Evolutionary conservation across 2,329 filamentous ascomycete species (phyloP).

Genomic region (Aschersonia sp.): DNA sequence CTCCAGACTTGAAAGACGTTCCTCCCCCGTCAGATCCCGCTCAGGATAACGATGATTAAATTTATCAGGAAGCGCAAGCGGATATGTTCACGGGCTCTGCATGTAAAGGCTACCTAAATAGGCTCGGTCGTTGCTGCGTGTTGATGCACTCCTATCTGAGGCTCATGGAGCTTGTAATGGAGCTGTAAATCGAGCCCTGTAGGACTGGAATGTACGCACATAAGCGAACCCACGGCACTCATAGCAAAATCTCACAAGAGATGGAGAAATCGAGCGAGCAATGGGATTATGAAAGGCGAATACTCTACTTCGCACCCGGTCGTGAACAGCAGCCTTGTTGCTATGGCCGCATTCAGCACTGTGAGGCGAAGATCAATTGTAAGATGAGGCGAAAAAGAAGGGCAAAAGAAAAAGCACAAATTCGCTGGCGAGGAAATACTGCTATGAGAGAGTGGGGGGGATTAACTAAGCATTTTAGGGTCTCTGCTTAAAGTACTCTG

Average conservation of each 20-base stretch:
- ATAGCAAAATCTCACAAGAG: slow-evolving; percentile 6
- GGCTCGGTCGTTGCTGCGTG: no score
- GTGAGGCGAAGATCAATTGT: slow-evolving; percentile 29
- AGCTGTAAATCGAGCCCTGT: not conserved
- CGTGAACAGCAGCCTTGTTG: slow-evolving; percentile 27
- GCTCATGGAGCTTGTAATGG: no score
- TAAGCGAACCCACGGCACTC: slow-evolving; percentile 47
- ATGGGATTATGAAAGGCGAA: slow-evolving; percentile 47
- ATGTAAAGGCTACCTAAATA: no score
- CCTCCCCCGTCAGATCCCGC: slow-evolving; percentile 25
- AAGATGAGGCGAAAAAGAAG: slow-evolving; percentile 27
- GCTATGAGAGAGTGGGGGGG: not conserved
- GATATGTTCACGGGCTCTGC: no score
- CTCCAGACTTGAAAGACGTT: slow-evolving; percentile 51
- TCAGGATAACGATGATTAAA: slow-evolving; percentile 9
- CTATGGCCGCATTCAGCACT: slow-evolving; percentile 15
- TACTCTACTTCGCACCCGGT: slow-evolving; percentile 38
- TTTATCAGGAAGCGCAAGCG: no score
- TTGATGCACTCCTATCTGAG: no score
- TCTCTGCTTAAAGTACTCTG: no score
- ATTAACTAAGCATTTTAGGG: not conserved
- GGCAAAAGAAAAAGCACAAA: not conserved
- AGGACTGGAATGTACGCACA: slow-evolving; percentile 34
- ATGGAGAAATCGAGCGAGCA: slow-evolving; percentile 25
- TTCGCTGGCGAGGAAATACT: no score